phyloP scores from a whole-genome alignment of 2,329 filamentous ascomycete species.

The Aspergillus sp. region DNA sequence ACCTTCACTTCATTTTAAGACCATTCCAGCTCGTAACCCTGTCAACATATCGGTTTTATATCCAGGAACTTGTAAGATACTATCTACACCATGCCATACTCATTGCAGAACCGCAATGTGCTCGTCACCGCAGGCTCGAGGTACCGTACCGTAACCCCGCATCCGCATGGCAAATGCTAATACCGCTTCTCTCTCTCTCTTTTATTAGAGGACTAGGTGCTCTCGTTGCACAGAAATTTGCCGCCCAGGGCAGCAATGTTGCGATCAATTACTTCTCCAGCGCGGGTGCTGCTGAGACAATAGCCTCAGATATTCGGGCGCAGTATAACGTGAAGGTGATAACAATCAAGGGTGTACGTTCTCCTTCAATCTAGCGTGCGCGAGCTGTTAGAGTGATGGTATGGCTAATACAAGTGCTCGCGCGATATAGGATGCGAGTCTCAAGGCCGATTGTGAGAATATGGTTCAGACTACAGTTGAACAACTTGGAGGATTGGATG shows the following conservation, averaged over 20 bases:
- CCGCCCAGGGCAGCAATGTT: constrained; percentile 65
- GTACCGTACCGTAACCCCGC: neutral
- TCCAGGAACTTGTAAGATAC: neutral
- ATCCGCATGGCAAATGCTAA: neutral
- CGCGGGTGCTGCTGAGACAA: constrained; percentile 57
- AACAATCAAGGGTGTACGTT: constrained; percentile 60
- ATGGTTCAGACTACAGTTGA: constrained; percentile 61
- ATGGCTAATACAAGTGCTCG: constrained; percentile 1
- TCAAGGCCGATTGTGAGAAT: constrained; percentile 57
- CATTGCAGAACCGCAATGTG: constrained; percentile 10
- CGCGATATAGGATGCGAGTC: constrained; percentile 57
- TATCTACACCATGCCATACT: constrained; percentile 8
- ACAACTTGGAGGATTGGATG: constrained; percentile 69
- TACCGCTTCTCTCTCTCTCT: neutral
- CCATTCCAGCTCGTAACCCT: neutral
- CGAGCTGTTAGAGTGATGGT: neutral
- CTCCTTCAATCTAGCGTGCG: neutral
- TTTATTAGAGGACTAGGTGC: constrained; percentile 67
- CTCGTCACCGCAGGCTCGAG: constrained; percentile 9
- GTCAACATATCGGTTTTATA: neutral
- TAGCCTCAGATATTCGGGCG: constrained; percentile 56
- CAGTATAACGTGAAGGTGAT: constrained; percentile 54
- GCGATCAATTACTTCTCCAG: constrained; percentile 72
- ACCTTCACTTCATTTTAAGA: neutral
- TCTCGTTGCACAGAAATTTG: constrained; percentile 65